Percentiles rank a stretch among this genome's conserved stretches.
phyloP scores from a whole-genome alignment of 2,329 filamentous ascomycete species.

The Scolecobasidium constrictum region DNA sequence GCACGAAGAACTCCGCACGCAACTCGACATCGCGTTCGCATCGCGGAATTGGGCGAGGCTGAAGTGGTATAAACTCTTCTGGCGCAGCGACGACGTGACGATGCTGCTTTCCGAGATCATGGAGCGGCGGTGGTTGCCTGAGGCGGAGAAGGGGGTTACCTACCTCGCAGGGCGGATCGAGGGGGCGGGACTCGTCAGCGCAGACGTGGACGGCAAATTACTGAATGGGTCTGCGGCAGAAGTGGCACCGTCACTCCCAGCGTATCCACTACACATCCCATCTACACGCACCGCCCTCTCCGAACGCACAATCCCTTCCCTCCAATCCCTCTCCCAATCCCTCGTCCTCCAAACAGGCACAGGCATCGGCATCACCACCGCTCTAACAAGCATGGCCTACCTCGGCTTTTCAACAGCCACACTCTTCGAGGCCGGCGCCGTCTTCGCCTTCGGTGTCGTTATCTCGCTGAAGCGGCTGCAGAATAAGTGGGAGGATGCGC shows the following conservation, averaged over 20 bases:
- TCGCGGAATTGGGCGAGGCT: slow-evolving; percentile 70
- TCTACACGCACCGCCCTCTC: slow-evolving; percentile 47
- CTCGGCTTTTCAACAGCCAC: slow-evolving; percentile 33
- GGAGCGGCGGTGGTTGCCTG: slow-evolving; percentile 62
- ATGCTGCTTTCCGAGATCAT: slow-evolving; percentile 75
- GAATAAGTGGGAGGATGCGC: slow-evolving; percentile 44
- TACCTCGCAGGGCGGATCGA: slow-evolving; percentile 70
- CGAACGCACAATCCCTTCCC: slow-evolving; percentile 27
- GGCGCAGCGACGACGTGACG: slow-evolving; percentile 84
- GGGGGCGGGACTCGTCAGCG: slow-evolving; percentile 43
- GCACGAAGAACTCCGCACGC: slow-evolving; percentile 71
- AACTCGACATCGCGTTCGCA: slow-evolving; percentile 67
- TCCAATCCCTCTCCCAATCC: slow-evolving; percentile 34
- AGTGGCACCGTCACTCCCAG: neutral
- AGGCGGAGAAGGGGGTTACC: slow-evolving; percentile 70
- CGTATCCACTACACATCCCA: slow-evolving; percentile 46
- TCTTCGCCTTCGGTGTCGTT: slow-evolving; percentile 48
- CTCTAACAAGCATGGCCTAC: slow-evolving; percentile 45
- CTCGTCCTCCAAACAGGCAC: slow-evolving; percentile 61
- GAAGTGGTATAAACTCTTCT: slow-evolving; percentile 91
- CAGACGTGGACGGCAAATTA: neutral
- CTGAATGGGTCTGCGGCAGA: neutral
- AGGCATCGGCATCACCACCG: slow-evolving; percentile 49
- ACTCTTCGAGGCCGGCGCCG: slow-evolving; percentile 46
- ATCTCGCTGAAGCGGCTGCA: slow-evolving; percentile 48